Evolutionary conservation across 495 filamentous ascomycete genomes (phyloP), one percentile per base, ranked within the genome.

Genomic region (Annulohypoxylon moriforme): DNA sequence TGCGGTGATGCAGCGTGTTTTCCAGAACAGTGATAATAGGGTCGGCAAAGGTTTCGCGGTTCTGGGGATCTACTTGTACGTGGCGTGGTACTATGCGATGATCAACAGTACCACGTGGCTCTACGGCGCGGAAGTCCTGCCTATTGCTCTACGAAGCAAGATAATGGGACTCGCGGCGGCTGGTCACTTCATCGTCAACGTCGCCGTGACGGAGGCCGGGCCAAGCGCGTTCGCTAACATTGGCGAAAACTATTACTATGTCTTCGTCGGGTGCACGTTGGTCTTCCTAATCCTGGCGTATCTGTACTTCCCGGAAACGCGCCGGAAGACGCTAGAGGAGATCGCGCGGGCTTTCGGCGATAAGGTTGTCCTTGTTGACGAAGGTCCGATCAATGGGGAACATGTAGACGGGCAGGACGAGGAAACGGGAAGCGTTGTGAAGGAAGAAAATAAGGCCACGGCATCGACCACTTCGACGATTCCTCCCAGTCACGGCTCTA

Each of bases 31-130:
- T 5, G 73, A 85, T 27, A 89, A 89, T 68, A 72, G 73, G 2
- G 65, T 88, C 40, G 87, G 87, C 59, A 88, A 89, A 67, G 87
- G 86, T n/a, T 89, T 89, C 67, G 85, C 87, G 0, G 83, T 89
- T 55, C 78, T 88, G 1, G 87, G 85, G 1, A 89, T 89, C 29
- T 89, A 89, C 64, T 78, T 89, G 1, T 89, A 88, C 62, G 85
- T 85, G 8, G 82, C 87, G 2, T 77, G 76, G 31, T 88, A 87
- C 67, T 89, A 89, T 64, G 84, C 83, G 33, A 84, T 88, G 81
- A 81, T 89, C 13, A 88, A 88, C 79, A 85, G 82, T 67, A 88
- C 86, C 8, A 88, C 87, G 5, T 89, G 87, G 87, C 75, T 88
- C 0, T 89, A 89, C 66, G 87, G 86, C 11, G 85, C 87, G 27